Base-by-base conservation (phyloP, 192 early-diverging fungal species). In the Mortierella alpina region DNA sequence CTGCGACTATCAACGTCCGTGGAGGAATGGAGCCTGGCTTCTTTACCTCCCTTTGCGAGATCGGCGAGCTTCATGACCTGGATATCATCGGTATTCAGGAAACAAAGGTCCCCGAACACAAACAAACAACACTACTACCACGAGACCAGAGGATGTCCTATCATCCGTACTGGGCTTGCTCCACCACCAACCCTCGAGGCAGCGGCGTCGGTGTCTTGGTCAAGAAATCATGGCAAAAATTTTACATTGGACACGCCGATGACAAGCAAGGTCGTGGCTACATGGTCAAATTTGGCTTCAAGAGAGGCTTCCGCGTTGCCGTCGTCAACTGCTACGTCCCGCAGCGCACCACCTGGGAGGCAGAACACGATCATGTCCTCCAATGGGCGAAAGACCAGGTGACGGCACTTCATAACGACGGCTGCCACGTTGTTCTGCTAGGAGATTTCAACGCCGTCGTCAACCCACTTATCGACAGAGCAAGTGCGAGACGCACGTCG, bases 371-470 rank as follows among this genome's bases (percentile, higher is more conserved):
- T 2, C 1, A 5, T 9, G 49, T 23, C 17, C 31, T 50, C 2
- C 20, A 31, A 1, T 68, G 67, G 67, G 46, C 50, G 3, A 15
- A 50, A 31, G 18, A 46, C 7, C 67, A 68, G 20, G 20, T 68
- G 23, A 48, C 7, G 1, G 1, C 44, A 1, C 41, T 49, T 6
- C 9, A 18, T 5, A 5, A 3, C 7, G 4, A 58, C 13, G 56
- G 56, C 3, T 7, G 6, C 48, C 44, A 48, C 4, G 42, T 70
- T 6, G 53, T 70, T 12, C 9, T 70, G 2, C 22, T 62, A 12
- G 68, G 68, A 2, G 68, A 70, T 48, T 70, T 70, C 15, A 70
- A 70, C 62, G 68, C 59, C 4, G 68, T 62, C 2, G 59, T 62
- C 15, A 62, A 70, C 50, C 68, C 68, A 6, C 53, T 59, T 4